Base-by-base conservation (phyloP, 2,329 filamentous ascomycete genomes). In the Emericellopsis cladophorae region DNA sequence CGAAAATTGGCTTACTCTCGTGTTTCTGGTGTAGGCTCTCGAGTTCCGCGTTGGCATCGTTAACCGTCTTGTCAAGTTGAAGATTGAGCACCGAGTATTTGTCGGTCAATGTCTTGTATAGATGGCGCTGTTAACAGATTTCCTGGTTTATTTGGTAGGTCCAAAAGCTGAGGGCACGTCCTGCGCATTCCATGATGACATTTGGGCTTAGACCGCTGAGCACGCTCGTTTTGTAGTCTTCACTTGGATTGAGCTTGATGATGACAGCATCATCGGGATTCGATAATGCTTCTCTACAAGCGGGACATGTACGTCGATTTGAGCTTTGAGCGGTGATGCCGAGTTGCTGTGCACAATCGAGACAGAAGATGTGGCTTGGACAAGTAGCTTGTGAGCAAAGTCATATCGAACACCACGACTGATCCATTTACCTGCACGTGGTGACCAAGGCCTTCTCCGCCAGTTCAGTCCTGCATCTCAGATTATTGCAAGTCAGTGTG, bases 191-290 rank as follows among this genome's bases (percentile, higher is more conserved):
- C 72, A 94, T 87, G 47, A 95, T 84, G 24, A 81, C 70, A 29
- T 72, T 80, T 1, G 90, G 90, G 45, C 78, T 84, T 1, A 95
- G 64, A 0, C 90, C 90, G 52, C 84, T 87, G 10, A 95, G 67
- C 1, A 93, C 75, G 45, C 81, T 89, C 0, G 84, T 87, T 59
- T 94, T 94, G 67, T 92, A 94, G 48, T 93, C 87, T 52, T 95
- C 89, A 0, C 78, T 80, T 0, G 87, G 87, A 45, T 81, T 84
- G 33, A 95, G 68, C 24, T 78, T 72, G 1, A 81, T 74, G 16
- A 81, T 67, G 9, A 84, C 76, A 4, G 79, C 84, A 62, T 93
- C 86, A 49, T 93, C 83, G 0, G 77, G 77, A 46, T 81, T 83
- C 7, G 66, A 63, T 3, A 95, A 70, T 8, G 69, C 68, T 3